Evolutionary conservation across 2,329 filamentous ascomycete genomes (phyloP), one percentile per base, ranked within the genome.

Genomic region (Fusarium secorum): DNA sequence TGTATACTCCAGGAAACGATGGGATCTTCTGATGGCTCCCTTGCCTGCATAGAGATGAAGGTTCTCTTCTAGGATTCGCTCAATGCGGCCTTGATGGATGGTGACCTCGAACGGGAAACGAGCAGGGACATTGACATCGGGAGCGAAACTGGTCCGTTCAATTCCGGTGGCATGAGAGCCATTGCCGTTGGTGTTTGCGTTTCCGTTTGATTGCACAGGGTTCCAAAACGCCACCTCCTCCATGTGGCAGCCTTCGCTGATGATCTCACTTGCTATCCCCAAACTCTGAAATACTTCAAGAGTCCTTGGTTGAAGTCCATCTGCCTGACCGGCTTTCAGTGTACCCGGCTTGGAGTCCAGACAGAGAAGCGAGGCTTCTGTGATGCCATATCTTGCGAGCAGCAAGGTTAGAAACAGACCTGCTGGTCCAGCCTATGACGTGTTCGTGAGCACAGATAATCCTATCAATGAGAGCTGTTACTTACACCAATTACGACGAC

Each of bases 141-240:
- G 64, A 0, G 45, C 56, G 15, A 66, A 66, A 22, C 64, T 66
- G 1, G 61, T 66, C 8, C 64, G 39, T 1, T 66, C 64, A n/a
- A 66, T 66, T 4, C 64, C 64, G 33, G 13, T 7, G 14, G 4
- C 13, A 13, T 42, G 11, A 11, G 13, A 32, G 22, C 22, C 45
- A 9, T 33, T 42, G 14, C 9, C 15, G 22, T 17, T n/a, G 4
- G 18, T 4, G 11, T 14, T 53, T 13, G 13, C 11, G 22, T n/a
- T 22, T 5, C 11, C 14, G 22, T 18, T 22, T 8, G 48, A 20
- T 11, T n/a, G 17, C 10, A 41, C 11, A 7, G 64, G 64, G 30
- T 66, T 66, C 64, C 64, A 66, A 10, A 66, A 66, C 1, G 61
- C 64, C 8, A 66, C 61, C 28, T 66, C 62, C 32, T 66, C 64